Evolutionary conservation across 139 green algal species (phyloP).

Genomic region (Edaphochlamys debaryana): DNA sequence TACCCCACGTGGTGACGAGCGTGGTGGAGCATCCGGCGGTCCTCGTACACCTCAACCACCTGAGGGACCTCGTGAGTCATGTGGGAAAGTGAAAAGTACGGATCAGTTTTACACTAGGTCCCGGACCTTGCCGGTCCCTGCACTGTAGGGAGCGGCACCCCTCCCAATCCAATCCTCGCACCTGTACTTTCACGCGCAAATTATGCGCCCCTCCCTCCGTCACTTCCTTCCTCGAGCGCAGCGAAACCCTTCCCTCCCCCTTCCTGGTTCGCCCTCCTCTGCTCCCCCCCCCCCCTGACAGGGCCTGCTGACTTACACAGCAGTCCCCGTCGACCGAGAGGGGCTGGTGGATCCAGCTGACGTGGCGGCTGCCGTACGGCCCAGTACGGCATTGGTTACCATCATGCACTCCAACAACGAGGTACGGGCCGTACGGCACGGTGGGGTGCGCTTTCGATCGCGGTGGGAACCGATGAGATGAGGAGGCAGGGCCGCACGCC

Average conservation of each 20-base stretch:
- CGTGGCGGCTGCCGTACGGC: constrained; percentile 54
- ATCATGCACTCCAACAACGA: constrained; percentile 91
- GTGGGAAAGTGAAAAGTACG: not conserved
- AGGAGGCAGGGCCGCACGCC: no score
- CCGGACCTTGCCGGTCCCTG: no score
- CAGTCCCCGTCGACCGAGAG: constrained; percentile 65
- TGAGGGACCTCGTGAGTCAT: constrained; percentile 24
- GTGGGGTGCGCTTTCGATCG: no score
- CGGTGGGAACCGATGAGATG: no score
- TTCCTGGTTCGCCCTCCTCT: not conserved
- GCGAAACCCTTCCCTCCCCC: no score
- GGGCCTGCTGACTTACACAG: constrained; percentile 62
- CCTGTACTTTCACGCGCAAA: no score
- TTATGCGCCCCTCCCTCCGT: no score
- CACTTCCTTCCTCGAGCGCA: no score
- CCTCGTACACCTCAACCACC: constrained; percentile 48
- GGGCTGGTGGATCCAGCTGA: constrained; percentile 65
- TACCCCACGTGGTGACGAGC: constrained; percentile 75
- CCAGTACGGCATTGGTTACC: constrained; percentile 71
- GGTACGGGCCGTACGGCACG: no score
- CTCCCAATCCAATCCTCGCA: no score
- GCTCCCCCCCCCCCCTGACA: not conserved
- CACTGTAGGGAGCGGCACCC: no score
- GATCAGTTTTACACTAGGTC: no score
- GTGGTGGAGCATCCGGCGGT: constrained; percentile 85